Evolutionary conservation across 2,329 filamentous ascomycete genomes (phyloP).

Genomic region (Xylariaceae sp.): DNA sequence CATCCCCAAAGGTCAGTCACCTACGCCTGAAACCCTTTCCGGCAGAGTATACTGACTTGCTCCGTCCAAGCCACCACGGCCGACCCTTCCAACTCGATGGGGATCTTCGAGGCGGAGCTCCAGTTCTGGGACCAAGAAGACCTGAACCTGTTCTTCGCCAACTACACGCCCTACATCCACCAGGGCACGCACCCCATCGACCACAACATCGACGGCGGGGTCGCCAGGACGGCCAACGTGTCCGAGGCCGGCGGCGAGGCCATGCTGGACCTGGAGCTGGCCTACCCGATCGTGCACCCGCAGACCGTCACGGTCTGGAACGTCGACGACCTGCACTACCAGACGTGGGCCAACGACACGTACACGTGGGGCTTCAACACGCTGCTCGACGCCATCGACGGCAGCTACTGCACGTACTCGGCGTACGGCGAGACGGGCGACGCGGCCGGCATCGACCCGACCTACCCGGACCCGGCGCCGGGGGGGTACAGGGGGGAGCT

Average conservation of each 20-base stretch:
- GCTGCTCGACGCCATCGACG: slow-evolving; percentile 43
- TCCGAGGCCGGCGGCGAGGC: slow-evolving; percentile 29
- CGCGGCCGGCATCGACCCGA: slow-evolving; percentile 37
- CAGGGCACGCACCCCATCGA: neutral
- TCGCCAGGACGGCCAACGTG: slow-evolving; percentile 18
- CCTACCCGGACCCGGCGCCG: slow-evolving; percentile 39
- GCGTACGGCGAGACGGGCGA: slow-evolving; percentile 43
- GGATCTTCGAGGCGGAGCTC: slow-evolving; percentile 35
- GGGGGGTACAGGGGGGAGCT: slow-evolving; percentile 41
- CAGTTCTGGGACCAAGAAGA: slow-evolving; percentile 33
- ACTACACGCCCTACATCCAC: slow-evolving; percentile 16
- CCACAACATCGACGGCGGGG: slow-evolving; percentile 24
- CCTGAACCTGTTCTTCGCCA: slow-evolving; percentile 24
- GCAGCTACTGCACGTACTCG: slow-evolving; percentile 44
- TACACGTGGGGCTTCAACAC: slow-evolving; percentile 28
- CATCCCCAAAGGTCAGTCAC: too few species aligned
- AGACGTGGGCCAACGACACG: slow-evolving; percentile 7
- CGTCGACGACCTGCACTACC: slow-evolving; percentile 38
- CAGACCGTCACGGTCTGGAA: slow-evolving; percentile 38
- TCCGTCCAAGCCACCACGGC: too few species aligned
- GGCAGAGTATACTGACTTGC: too few species aligned
- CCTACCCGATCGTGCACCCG: slow-evolving; percentile 43
- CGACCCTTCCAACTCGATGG: slow-evolving; percentile 34
- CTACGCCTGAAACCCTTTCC: too few species aligned
- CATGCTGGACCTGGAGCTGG: slow-evolving; percentile 40